A percentile compares a stretch with the other conserved stretches of the same genome.
Conservation (phyloP, 768 basidiomycete species). For the Xerocomus potaroensis region DNA sequence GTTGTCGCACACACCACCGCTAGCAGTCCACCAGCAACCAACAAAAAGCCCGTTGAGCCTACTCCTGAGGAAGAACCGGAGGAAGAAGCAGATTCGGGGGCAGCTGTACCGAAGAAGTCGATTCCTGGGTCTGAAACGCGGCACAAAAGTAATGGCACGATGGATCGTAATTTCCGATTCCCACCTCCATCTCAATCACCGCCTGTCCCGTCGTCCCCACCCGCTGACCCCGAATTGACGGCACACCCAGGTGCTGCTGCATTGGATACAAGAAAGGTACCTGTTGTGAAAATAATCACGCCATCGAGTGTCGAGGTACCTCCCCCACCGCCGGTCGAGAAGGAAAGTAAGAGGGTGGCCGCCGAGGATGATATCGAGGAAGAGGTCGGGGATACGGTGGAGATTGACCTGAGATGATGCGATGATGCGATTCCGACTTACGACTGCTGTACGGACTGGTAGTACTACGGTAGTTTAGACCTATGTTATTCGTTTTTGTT, state of each 20-base stretch:
- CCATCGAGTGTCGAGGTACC: conserved; percentile 72
- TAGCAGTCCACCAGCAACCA: conserved; percentile 38
- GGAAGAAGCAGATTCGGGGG: conserved; percentile 33
- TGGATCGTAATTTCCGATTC: conserved; percentile 76
- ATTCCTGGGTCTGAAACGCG: conserved; percentile 12
- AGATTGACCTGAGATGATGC: conserved; percentile 52
- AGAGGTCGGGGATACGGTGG: conserved; percentile 75
- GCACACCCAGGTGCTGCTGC: neutral
- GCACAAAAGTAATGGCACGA: conserved; percentile 61
- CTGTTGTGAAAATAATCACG: conserved; percentile 38
- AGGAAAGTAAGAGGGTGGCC: conserved; percentile 47
- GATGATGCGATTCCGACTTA: neutral
- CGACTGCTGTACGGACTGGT: neutral
- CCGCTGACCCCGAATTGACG: conserved; percentile 28
- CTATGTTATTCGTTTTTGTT: conserved; percentile 8
- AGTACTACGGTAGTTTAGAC: conserved; percentile 6
- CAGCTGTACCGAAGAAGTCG: conserved; percentile 20
- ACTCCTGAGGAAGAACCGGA: conserved; percentile 47
- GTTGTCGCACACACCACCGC: conserved; percentile 42
- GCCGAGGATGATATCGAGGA: conserved; percentile 61
- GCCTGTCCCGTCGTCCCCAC: conserved; percentile 7
- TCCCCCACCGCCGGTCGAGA: conserved; percentile 74
- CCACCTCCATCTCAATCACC: conserved; percentile 34
- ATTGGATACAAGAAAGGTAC: conserved; percentile 7
- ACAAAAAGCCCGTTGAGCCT: conserved; percentile 41